Base-by-base conservation (phyloP, 306 rosid species). In the Fagus crenata region DNA sequence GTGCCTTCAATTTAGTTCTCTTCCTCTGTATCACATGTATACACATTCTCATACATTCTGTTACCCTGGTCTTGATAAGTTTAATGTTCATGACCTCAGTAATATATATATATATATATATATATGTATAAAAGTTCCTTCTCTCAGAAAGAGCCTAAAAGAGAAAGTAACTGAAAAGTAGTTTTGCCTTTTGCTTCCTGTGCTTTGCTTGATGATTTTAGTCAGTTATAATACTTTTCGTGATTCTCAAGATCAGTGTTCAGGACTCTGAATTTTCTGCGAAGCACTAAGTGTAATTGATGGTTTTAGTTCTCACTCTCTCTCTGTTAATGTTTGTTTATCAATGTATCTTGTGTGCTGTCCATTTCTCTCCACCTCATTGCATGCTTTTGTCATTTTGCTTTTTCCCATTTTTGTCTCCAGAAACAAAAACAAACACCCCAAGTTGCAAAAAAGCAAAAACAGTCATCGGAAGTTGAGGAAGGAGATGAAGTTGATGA, bases 391-490 rank as follows among this genome's bases (percentile, higher is more conserved):
- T 13, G 37, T 55, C 15, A 36, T 64, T 72, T 71, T 49, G 49
- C 74, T 53, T 7, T 49, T 31, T 67, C 18, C 67, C 43, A 46
- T 49, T 49, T 76, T 15, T 77, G 67, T 68, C 33, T 55, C 64
- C 63, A 90, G 97, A 90, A 86, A 74, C 92, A 74, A 69, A 90
- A 86, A 49, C 78, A 80, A 59, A 67, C 72, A 28, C 75, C 81
- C 69, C 81, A 76, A 84, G 71, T 49, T 82, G 87, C 81, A 59
- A 90, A 87, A 74, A 85, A 82, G 81, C 78, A 67, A 17, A 90
- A 88, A 77, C 83, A 67, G 49, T 84, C 81, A 1, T 70, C 94
- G 49, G 85, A 86, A 39, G 71, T 43, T 54, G 88, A 90, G 80
- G 88, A 84, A 43, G 89, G 82, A 2, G 92, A 87, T 15, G 80